Conservation (phyloP, 257 asterid species). For the Coffea eugenioides region DNA sequence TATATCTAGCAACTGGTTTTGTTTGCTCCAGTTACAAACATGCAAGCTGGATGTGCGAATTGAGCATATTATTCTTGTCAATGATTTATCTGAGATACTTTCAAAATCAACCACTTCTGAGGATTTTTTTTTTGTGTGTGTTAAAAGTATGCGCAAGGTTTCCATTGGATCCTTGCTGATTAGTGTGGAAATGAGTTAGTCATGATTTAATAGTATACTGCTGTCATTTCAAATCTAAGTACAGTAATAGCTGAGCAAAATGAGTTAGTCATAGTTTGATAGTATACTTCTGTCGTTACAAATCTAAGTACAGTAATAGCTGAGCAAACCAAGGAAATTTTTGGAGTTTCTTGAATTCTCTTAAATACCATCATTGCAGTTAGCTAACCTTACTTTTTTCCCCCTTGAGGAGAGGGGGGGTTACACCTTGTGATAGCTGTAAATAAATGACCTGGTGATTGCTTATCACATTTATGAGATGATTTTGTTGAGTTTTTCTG, state of each 20-base stretch:
- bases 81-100: not conserved
- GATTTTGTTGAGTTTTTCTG: too few relatives aligned
- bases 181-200: not conserved
- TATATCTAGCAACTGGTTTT: too few relatives aligned
- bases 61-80: not conserved
- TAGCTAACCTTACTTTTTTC: too few relatives aligned
- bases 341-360: not conserved
- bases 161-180: not conserved
- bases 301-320: not conserved
- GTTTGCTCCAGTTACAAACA: not conserved
- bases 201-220: not conserved
- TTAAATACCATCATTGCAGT: too few relatives aligned
- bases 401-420: too few relatives aligned
- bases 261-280: not conserved
- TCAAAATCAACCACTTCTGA: not conserved
- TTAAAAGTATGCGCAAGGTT: too few relatives aligned
- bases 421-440: too few relatives aligned
- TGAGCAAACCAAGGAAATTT: not conserved
- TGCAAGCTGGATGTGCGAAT: not conserved
- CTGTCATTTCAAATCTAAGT: not conserved
- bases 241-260: not conserved
- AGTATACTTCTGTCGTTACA: not conserved
- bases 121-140: not conserved
- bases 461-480: too few relatives aligned
- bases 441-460: too few relatives aligned